phyloP scores from a whole-genome alignment of 148 eudicot genomes.

The Polygonum aviculare region DNA sequence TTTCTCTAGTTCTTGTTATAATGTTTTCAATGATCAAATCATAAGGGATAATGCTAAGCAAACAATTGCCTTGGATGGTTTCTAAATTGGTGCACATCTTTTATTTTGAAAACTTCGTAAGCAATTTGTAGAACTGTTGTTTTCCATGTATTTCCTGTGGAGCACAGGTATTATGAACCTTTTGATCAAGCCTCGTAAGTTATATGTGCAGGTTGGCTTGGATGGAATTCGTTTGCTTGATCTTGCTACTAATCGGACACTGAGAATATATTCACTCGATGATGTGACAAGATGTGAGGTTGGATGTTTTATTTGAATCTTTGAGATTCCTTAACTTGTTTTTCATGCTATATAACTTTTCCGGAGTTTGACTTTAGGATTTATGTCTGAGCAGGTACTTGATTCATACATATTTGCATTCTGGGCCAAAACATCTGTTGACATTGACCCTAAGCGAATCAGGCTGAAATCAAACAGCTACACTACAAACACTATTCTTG shows the following conservation, averaged over 20 bases:
- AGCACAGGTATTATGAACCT: neutral
- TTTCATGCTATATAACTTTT: neutral
- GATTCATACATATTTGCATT: slow-evolving; percentile 86
- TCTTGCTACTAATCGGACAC: slow-evolving; percentile 59
- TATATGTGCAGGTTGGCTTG: slow-evolving; percentile 60
- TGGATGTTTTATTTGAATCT: slow-evolving; percentile 2
- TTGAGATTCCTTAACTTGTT: neutral
- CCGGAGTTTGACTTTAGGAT: neutral
- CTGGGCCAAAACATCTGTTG: slow-evolving; percentile 78
- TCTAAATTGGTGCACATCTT: neutral
- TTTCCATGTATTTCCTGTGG: neutral
- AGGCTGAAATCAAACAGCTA: slow-evolving; percentile 81
- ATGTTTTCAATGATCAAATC: neutral
- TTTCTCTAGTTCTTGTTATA: slow-evolving; percentile 10
- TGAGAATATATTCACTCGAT: slow-evolving; percentile 75
- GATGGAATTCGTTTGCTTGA: slow-evolving; percentile 89
- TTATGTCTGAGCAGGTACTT: slow-evolving; percentile 36
- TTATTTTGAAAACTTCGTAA: neutral
- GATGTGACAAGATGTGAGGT: slow-evolving; percentile 78
- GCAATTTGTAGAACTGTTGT: neutral
- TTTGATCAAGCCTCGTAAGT: neutral
- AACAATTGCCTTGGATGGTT: neutral
- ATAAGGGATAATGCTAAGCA: neutral
- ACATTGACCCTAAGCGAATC: slow-evolving; percentile 62
- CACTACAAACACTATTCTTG: slow-evolving; percentile 72